phyloP scores from a whole-genome alignment of 495 filamentous ascomycete genomes.

The Penicillium riverlandense region DNA sequence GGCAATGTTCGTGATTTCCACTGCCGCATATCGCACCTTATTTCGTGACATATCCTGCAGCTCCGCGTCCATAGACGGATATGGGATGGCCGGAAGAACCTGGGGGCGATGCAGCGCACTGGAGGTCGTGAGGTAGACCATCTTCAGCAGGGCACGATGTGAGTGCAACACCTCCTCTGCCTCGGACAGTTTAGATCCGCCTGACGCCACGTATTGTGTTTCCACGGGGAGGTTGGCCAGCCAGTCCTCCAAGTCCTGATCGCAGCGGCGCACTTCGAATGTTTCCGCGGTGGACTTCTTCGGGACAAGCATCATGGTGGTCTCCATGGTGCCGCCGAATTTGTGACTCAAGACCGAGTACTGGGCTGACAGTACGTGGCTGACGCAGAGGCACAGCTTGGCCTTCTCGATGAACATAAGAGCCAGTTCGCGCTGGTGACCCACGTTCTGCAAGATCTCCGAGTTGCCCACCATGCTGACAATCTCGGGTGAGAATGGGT shows the following conservation, averaged over 20 bases:
- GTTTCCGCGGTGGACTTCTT: constrained; percentile 75
- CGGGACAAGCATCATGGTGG: constrained; percentile 84
- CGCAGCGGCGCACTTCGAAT: constrained; percentile 63
- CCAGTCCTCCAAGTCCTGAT: constrained; percentile 69
- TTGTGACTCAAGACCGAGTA: constrained; percentile 83
- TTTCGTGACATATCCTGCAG: constrained; percentile 71
- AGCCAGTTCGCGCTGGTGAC: constrained; percentile 65
- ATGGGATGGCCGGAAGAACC: constrained; percentile 66
- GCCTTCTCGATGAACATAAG: constrained; percentile 87
- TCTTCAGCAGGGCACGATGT: constrained; percentile 72
- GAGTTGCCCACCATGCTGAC: constrained; percentile 60
- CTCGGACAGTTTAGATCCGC: constrained; percentile 34
- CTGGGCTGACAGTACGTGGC: constrained; percentile 74
- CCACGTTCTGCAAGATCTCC: constrained; percentile 53
- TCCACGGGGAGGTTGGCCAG: constrained; percentile 56
- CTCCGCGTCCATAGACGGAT: constrained; percentile 48
- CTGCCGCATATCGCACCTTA: constrained; percentile 71
- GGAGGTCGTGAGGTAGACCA: constrained; percentile 82
- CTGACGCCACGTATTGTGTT: constrained; percentile 52
- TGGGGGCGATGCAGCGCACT: constrained; percentile 84
- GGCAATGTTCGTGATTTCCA: constrained; percentile 73
- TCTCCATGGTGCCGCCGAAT: constrained; percentile 66
- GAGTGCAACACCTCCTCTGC: constrained; percentile 55
- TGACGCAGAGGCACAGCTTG: constrained; percentile 79
- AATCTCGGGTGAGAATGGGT: constrained; percentile 53